phyloP scores from a whole-genome alignment of 768 basidiomycete genomes.

The Tricholoma sp. region DNA sequence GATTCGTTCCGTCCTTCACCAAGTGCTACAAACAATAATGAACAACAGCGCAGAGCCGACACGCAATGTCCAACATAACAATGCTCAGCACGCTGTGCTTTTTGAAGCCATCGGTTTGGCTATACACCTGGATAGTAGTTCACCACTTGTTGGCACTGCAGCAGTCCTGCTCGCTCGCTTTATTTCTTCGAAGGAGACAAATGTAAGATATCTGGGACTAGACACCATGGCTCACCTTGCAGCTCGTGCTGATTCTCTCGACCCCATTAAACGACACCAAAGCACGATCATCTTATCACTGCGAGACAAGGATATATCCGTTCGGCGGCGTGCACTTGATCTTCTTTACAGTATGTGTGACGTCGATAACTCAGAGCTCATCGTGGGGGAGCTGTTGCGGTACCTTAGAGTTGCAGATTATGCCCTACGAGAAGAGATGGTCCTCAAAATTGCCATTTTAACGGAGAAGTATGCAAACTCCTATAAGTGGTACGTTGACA shows the following conservation, averaged over 20 bases:
- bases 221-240: slow-evolving; percentile 99
- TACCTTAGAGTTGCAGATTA: slow-evolving; percentile 98
- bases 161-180: slow-evolving; percentile 91
- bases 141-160: slow-evolving; percentile 81
- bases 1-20: slow-evolving; percentile 67
- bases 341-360: slow-evolving; percentile 99
- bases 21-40: slow-evolving; percentile 87
- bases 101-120: slow-evolving; percentile 97
- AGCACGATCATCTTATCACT: slow-evolving; percentile 91
- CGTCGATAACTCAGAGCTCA: slow-evolving; percentile 90
- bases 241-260: slow-evolving; percentile 85
- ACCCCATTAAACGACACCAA: slow-evolving; percentile 93
- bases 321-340: slow-evolving; percentile 90
- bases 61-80: slow-evolving; percentile 96
- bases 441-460: slow-evolving; percentile 94
- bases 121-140: slow-evolving; percentile 92
- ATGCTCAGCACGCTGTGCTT: slow-evolving; percentile 96
- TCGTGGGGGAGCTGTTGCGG: slow-evolving; percentile 91
- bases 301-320: slow-evolving; percentile 96
- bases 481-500: slow-evolving; percentile 99
- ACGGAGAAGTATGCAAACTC: slow-evolving; percentile 99
- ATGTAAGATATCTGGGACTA: slow-evolving; percentile 93
- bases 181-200: slow-evolving; percentile 97
- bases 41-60: slow-evolving; percentile 87
- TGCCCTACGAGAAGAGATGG: slow-evolving; percentile 96